These are phyloP conservation scores for Curvularia hawaiiensis DNA, from an alignment of 2,329 filamentous ascomycete species.

Conservation along the genomic window DNA sequence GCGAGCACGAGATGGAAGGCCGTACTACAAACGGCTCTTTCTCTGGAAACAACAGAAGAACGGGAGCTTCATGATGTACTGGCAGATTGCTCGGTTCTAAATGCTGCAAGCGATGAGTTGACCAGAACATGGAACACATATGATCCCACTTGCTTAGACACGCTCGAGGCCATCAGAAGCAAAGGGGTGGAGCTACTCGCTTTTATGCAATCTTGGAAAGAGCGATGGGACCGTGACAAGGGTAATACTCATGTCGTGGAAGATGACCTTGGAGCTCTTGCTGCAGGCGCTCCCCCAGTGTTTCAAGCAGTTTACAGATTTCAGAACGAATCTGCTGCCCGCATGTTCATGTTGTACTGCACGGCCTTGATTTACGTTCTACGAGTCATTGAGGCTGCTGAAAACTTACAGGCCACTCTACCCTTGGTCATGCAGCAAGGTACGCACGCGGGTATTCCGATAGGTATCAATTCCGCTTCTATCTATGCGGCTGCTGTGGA, in stretches of 20 bases:
- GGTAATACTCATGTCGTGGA: conserved; percentile 5
- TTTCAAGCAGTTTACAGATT: conserved; percentile 12
- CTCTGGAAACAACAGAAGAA: conserved; percentile 22
- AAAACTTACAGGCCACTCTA: background rate
- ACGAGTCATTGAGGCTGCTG: conserved; percentile 24
- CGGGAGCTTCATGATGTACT: conserved; percentile 37
- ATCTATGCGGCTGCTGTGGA: conserved; percentile 25
- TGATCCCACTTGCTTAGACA: background rate
- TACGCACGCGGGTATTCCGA: background rate
- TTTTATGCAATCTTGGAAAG: conserved; percentile 17
- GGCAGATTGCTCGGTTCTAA: conserved; percentile 37
- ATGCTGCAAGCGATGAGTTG: conserved; percentile 21
- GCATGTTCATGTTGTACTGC: conserved; percentile 37
- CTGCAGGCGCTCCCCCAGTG: background rate
- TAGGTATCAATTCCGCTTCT: background rate
- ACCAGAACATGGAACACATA: background rate
- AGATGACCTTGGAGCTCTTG: background rate
- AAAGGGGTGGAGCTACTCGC: background rate
- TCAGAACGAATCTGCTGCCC: conserved; percentile 11
- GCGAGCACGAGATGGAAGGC: conserved; percentile 35
- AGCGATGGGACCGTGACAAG: conserved; percentile 14
- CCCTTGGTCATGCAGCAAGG: background rate
- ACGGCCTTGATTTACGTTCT: conserved; percentile 35
- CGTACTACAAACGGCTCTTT: conserved; percentile 19
- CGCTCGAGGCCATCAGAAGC: background rate